Base-by-base conservation (phyloP, 2,329 filamentous ascomycete species). In the Colletotrichum echinochloae region DNA sequence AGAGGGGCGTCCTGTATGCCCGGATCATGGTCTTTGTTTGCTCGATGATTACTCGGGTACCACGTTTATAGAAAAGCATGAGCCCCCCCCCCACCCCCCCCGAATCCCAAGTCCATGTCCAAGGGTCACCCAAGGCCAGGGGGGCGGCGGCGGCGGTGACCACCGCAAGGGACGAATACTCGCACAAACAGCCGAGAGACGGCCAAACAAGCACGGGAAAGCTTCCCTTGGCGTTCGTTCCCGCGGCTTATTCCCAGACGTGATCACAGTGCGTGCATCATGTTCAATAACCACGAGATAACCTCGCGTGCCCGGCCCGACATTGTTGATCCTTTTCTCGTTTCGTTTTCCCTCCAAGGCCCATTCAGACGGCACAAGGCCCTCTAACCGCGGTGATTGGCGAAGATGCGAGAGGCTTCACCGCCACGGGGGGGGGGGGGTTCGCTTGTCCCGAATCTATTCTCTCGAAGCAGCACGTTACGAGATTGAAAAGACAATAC, bases 401-500 rank as follows among this genome's bases (percentile, higher is more conserved):
- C 18, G 26, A 49, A 49, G 8, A 6, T 5, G 33, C 8, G 35
- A 20, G 6, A 26, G 18, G 46, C 20, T 26, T 54, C 12, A n/a
- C 28, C 26, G 37, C 6, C 37, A 5, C 1, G 37, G 12, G 5
- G 5, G 9, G 18, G 37, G 12, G 7, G 16, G 30, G 2, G 2
- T 7, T 28, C 41, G 20, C n/a, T 14, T 12, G 37, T 37, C 54
- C n/a, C 28, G 44, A 44, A 14, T 26, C 12, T 16, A 8, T 46
- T 26, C 35, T 46, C 39, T n/a, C 8, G 18, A 11, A 7, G 85
- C 0, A 83, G n/a, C n/a, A 49, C 75, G 79, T 81, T 11, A 85
- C 78, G 6, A 88, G 76, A 3, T 76, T 41, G 87, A 8, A 1
- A 77, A 81, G n/a, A 84, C 64, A 86, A 76, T 30, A 83, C 83